A percentile compares a stretch with the other conserved stretches of the same genome.
These are phyloP conservation scores for Cladophialophora psammophila DNA, from an alignment of 2,329 filamentous ascomycete species.

Conservation along the genomic window DNA sequence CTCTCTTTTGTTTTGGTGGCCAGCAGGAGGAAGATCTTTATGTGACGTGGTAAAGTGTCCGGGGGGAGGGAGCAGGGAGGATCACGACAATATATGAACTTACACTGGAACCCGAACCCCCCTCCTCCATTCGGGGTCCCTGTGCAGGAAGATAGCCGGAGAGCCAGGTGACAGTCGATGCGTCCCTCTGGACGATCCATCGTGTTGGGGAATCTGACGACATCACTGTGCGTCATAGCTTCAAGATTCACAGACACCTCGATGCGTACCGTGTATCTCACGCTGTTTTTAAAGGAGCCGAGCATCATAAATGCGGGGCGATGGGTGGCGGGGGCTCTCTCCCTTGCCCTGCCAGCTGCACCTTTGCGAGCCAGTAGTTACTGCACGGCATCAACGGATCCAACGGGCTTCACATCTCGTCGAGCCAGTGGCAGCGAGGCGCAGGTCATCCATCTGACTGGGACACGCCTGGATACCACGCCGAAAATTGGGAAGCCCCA, in stretches of 20 bases:
- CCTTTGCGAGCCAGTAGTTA: neutral
- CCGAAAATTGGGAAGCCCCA: no score
- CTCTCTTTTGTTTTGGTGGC: neutral
- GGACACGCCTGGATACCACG: no score
- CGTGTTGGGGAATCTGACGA: constrained; percentile 13
- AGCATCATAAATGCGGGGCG: constrained; percentile 21
- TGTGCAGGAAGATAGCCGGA: neutral
- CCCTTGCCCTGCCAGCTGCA: neutral
- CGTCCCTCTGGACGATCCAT: constrained; percentile 4
- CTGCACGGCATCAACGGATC: neutral
- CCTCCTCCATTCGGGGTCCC: neutral
- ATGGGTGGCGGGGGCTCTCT: neutral
- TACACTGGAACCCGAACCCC: neutral
- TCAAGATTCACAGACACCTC: neutral
- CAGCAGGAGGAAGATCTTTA: neutral
- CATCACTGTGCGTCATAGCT: constrained; percentile 19
- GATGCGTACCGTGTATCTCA: neutral
- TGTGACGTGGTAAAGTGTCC: neutral
- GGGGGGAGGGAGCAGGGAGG: neutral
- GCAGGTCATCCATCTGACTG: no score
- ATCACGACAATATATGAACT: neutral
- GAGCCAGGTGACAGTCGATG: neutral
- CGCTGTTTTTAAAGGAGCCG: neutral
- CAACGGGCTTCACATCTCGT: neutral
- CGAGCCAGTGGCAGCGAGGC: neutral